Evolutionary conservation across 345 rosid genomes (phyloP), one percentile per base, ranked within the genome.

Genomic region (Euclidium syriacum): DNA sequence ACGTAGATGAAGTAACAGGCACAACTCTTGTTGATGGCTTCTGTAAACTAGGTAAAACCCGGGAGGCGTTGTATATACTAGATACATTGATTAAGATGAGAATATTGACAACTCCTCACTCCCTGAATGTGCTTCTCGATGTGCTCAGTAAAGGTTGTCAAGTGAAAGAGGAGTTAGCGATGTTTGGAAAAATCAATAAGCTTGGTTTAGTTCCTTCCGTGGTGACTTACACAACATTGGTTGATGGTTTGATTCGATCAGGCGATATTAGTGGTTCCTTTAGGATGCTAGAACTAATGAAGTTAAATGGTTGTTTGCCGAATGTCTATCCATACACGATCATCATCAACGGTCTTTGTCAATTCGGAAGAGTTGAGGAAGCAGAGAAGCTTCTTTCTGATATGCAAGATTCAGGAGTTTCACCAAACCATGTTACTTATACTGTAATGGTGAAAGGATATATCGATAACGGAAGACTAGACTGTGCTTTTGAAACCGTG

Each of bases 1-100:
- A 25, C 17, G 40, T 67, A 7, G 85, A 81, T 68, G 79, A 78
- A 78, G 74, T 78, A 36, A 68, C 75, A 30, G 50, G 73, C 52
- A 78, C 85, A 2, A 71, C 78, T 38, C 82, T 80, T 55, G 67
- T 73, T 22, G 75, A 78, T 78, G 85, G 82, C 14, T 76, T 53
- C 67, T 78, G 78, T 65, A 77, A 59, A 60, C 59, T 24, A 3
- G 69, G 78, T 56, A 67, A 61, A 52, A 70, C 51, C 25, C 35
- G 50, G 30, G 66, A 71, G 17, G 85, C 82, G 9, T 55, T 65
- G 27, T 50, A 51, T 64, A 68, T 80, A 47, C 49, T 70, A 24
- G 76, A 64, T 43, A 71, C 68, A 40, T 73, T 78, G 69, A 54
- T 61, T 34, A 72, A 52, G 22, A 52, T 52, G 41, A 72, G 34